Percentiles rank a stretch among this genome's conserved stretches.
Evolutionary conservation across 495 filamentous ascomycete species (phyloP).

Genomic region (Elasticomyces elasticus): DNA sequence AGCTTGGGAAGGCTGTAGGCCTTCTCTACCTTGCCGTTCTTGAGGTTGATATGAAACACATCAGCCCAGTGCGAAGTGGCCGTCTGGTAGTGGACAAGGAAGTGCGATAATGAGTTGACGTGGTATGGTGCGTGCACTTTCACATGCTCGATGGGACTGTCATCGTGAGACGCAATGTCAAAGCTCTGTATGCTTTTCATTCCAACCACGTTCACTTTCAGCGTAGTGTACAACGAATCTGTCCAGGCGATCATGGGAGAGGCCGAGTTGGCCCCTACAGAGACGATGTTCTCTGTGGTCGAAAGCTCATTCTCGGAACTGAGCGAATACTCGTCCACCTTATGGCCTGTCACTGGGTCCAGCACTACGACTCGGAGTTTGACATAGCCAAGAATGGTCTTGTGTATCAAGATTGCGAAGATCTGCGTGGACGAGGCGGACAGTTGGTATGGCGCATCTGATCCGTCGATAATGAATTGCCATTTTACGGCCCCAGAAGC

Average conservation of each 20-base stretch:
- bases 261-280: slow-evolving; percentile 74
- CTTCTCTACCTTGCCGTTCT: slow-evolving; percentile 53
- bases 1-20: slow-evolving; percentile 66
- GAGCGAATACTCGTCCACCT: slow-evolving; percentile 53
- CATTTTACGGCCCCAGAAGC: slow-evolving; percentile 66
- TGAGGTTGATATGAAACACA: slow-evolving; percentile 71
- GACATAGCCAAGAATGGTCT: slow-evolving; percentile 52
- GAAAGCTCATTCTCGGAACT: slow-evolving; percentile 65
- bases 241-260: slow-evolving; percentile 76
- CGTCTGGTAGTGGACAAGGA: slow-evolving; percentile 76
- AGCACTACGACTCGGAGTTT: slow-evolving; percentile 65
- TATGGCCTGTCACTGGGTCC: slow-evolving; percentile 59
- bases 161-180: slow-evolving; percentile 41
- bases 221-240: slow-evolving; percentile 52
- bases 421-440: slow-evolving; percentile 64
- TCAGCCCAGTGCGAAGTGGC: slow-evolving; percentile 64
- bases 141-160: slow-evolving; percentile 55
- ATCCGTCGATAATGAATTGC: slow-evolving; percentile 46
- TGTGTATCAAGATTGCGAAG: slow-evolving; percentile 68
- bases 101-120: slow-evolving; percentile 60
- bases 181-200: slow-evolving; percentile 50
- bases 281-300: slow-evolving; percentile 56
- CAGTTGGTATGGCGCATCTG: slow-evolving; percentile 66
- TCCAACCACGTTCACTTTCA: slow-evolving; percentile 76
- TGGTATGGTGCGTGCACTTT: slow-evolving; percentile 63